phyloP scores from a whole-genome alignment of 176 grass and related monocot species.

The Triticum dicoccoides region DNA sequence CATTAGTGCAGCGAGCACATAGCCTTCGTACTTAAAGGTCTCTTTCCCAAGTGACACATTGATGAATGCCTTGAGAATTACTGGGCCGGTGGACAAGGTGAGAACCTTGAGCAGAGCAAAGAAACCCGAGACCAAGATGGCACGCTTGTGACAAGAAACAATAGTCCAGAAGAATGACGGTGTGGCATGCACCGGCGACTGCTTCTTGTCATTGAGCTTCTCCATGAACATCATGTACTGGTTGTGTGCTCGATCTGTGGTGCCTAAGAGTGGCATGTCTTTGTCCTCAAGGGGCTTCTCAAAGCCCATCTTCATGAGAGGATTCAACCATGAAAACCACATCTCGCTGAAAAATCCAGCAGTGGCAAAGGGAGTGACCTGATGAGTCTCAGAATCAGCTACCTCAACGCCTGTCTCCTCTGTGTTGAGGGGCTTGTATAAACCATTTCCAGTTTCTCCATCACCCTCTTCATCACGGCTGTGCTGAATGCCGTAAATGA shows the following conservation, averaged over 20 bases:
- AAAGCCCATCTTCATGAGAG: slow-evolving; percentile 79
- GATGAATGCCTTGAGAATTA: slow-evolving; percentile 81
- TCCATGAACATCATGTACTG: slow-evolving; percentile 64
- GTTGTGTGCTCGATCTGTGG: slow-evolving; percentile 47
- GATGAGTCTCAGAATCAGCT: slow-evolving; percentile 23
- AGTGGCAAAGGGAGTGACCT: slow-evolving; percentile 54
- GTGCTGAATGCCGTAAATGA: slow-evolving; percentile 32
- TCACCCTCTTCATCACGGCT: slow-evolving; percentile 2
- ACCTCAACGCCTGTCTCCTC: slow-evolving; percentile 16
- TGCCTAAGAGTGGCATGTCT: slow-evolving; percentile 71
- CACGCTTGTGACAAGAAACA: slow-evolving; percentile 68
- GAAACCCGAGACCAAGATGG: slow-evolving; percentile 59
- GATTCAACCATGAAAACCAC: slow-evolving; percentile 90
- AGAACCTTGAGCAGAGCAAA: slow-evolving; percentile 90
- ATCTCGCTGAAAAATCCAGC: slow-evolving; percentile 63
- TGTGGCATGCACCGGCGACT: background rate
- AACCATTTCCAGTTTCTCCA: slow-evolving; percentile 24
- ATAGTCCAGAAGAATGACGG: slow-evolving; percentile 70
- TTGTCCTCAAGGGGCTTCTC: slow-evolving; percentile 79
- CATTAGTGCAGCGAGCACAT: slow-evolving; percentile 44
- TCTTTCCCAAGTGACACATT: slow-evolving; percentile 63
- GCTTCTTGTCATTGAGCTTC: slow-evolving; percentile 43
- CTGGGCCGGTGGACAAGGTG: slow-evolving; percentile 56
- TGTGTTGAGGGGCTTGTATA: slow-evolving; percentile 50
- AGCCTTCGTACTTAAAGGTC: slow-evolving; percentile 67